phyloP scores from a whole-genome alignment of 1,284 basidiomycete genomes.

The Caloboletus firmus region DNA sequence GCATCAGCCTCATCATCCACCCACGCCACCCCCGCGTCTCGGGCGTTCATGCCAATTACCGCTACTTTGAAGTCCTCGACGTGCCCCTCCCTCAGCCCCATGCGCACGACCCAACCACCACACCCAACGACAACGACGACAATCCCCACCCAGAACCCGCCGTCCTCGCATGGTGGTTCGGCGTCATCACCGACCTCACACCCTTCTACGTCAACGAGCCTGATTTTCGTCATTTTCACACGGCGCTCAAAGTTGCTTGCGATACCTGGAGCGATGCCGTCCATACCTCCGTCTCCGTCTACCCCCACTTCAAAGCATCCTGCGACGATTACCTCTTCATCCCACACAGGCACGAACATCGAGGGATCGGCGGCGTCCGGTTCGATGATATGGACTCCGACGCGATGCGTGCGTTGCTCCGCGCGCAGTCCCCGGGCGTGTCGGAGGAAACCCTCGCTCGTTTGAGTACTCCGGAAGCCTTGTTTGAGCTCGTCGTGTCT shows the following conservation, averaged over 20 bases:
- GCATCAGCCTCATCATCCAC: slow-evolving; percentile 88
- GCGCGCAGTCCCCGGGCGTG: slow-evolving; percentile 37
- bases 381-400: slow-evolving; percentile 83
- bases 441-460: slow-evolving; percentile 44
- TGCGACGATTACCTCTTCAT: slow-evolving; percentile 96
- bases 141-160: slow-evolving; percentile 39
- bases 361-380: slow-evolving; percentile 95
- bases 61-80: slow-evolving; percentile 79
- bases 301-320: slow-evolving; percentile 86
- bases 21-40: slow-evolving; percentile 88
- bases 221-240: slow-evolving; percentile 87
- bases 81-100: neutral
- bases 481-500: slow-evolving; percentile 71
- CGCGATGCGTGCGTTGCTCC: slow-evolving; percentile 40
- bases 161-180: slow-evolving; percentile 94
- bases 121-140: neutral
- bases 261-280: slow-evolving; percentile 57
- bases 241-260: slow-evolving; percentile 73
- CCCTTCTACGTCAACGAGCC: slow-evolving; percentile 88
- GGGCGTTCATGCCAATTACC: slow-evolving; percentile 92
- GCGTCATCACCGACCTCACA: slow-evolving; percentile 90
- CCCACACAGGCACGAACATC: slow-evolving; percentile 80
- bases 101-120: neutral
- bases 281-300: slow-evolving; percentile 36
- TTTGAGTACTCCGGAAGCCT: slow-evolving; percentile 45